Evolutionary conservation across 495 filamentous ascomycete genomes (phyloP).

Genomic region (Darksidea phi): DNA sequence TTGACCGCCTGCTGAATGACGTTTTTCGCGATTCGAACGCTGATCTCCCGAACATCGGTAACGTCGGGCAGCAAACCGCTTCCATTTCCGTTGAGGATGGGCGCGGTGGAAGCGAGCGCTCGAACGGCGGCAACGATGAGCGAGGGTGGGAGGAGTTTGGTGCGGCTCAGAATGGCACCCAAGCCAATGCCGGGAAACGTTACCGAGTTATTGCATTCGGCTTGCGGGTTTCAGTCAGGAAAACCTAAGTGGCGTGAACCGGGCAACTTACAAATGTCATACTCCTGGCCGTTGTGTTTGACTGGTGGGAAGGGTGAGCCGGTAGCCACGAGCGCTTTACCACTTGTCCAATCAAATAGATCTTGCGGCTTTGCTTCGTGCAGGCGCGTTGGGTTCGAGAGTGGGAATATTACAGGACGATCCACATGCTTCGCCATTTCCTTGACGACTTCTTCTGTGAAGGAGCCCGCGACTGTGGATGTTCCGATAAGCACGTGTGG

Average conservation of each 20-base stretch:
- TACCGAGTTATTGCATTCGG: conserved; percentile 90
- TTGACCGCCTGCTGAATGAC: conserved; percentile 72
- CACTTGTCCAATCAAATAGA: conserved; percentile 73
- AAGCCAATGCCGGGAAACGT: conserved; percentile 85
- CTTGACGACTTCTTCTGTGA: conserved; percentile 69
- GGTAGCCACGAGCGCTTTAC: conserved; percentile 77
- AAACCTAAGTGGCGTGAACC: background rate
- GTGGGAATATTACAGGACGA: conserved; percentile 76
- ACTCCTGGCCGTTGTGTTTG: conserved; percentile 59
- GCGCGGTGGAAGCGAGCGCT: conserved; percentile 67
- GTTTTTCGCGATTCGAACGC: conserved; percentile 71
- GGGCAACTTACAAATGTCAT: conserved; percentile 57
- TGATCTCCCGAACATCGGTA: conserved; percentile 69
- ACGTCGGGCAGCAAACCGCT: conserved; percentile 73
- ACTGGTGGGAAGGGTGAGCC: conserved; percentile 83
- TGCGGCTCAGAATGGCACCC: conserved; percentile 67
- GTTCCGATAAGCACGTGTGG: conserved; percentile 83
- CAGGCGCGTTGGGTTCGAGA: conserved; percentile 81
- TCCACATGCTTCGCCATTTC: conserved; percentile 80
- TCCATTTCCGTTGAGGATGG: conserved; percentile 60
- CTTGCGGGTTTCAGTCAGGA: conserved; percentile 38
- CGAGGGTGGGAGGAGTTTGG: conserved; percentile 63
- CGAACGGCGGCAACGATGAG: conserved; percentile 81
- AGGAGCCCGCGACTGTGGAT: conserved; percentile 75
- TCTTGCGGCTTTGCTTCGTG: conserved; percentile 83